Evolutionary conservation across 2,329 filamentous ascomycete species (phyloP), one percentile per base, ranked within the genome.

Genomic region (Fusarium piperis): DNA sequence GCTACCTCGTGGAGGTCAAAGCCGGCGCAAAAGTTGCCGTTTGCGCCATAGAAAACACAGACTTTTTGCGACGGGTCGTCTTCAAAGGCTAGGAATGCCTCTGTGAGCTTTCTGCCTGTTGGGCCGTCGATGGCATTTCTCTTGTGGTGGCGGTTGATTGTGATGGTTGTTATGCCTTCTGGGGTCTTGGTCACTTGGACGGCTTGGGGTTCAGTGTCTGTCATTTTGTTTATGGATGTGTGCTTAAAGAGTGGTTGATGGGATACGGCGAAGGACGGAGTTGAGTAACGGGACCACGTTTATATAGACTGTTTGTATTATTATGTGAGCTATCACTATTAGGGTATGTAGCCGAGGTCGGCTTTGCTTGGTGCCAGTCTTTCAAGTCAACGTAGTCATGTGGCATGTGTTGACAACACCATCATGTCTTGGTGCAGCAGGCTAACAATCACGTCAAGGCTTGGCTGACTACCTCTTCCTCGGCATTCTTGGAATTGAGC

Each of bases 161-260:
- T 83, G 62, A 90, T 86, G n/a, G 82, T 85, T 0, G 86, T 86
- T 71, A 90, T 87, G 52, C 86, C 86, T 1, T 80, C 75, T 1
- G 61, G 11, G 18, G 76, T 73, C 23, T 65, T 74, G 44, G 53
- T 60, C 12, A 75, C 70, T 20, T 68, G 64, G 8, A 76, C 67
- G 11, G 72, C 59, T 6, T 71, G 23, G 11, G 63, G 64, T 38
- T 73, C 52, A 10, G 33, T 2, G 20, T 55, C 33, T 38, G 32
- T 8, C 52, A 55, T 55, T 12, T 55, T 55, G 51, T 23, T 12
- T 35, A 20, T n/a, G 3, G 20, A 36, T 55, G 3, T n/a, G 20
- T 8, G 13, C 5, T 46, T 30, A 16, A 10, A 26, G 41, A 13
- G 41, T 46, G 41, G 23, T 46, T 28, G 44, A 51, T 51, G 44